Percentiles rank a stretch among this genome's conserved stretches.
Evolutionary conservation across 192 early-diverging fungal species (phyloP).

Genomic region (Kappamyces sp.): DNA sequence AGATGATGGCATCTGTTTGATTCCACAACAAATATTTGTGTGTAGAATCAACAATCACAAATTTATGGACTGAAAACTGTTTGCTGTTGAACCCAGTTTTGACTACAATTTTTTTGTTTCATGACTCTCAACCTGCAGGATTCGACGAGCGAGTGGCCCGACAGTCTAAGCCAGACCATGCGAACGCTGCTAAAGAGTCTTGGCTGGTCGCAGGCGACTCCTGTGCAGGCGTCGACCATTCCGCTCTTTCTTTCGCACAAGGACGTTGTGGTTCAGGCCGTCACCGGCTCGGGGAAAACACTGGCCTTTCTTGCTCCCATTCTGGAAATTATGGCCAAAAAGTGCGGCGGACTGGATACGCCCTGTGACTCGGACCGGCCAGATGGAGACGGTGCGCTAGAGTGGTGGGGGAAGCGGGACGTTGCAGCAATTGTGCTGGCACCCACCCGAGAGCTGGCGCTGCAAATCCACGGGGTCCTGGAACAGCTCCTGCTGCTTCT

Average conservation of each 20-base stretch:
- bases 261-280: conserved; percentile 92
- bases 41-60: no score
- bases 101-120: no score
- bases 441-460: conserved; percentile 78
- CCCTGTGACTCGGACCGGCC: conserved; percentile 19
- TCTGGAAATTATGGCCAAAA: conserved; percentile 70
- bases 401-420: conserved; percentile 57
- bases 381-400: conserved; percentile 27
- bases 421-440: conserved; percentile 85
- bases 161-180: conserved; percentile 37
- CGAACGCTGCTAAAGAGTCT: conserved; percentile 40
- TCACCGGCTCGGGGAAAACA: conserved; percentile 96
- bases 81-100: no score
- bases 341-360: background rate
- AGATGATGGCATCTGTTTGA: no score
- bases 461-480: conserved; percentile 76
- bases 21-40: no score
- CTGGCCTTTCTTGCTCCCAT: conserved; percentile 87
- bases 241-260: conserved; percentile 87
- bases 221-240: conserved; percentile 86
- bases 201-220: conserved; percentile 85
- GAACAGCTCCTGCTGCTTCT: conserved; percentile 45
- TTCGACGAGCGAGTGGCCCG: background rate
- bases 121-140: no score
- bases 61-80: no score